Percentiles rank a stretch among this genome's conserved stretches.
Conservation (phyloP, 1,284 basidiomycete genomes). For the Xerocomus amazonicus region DNA sequence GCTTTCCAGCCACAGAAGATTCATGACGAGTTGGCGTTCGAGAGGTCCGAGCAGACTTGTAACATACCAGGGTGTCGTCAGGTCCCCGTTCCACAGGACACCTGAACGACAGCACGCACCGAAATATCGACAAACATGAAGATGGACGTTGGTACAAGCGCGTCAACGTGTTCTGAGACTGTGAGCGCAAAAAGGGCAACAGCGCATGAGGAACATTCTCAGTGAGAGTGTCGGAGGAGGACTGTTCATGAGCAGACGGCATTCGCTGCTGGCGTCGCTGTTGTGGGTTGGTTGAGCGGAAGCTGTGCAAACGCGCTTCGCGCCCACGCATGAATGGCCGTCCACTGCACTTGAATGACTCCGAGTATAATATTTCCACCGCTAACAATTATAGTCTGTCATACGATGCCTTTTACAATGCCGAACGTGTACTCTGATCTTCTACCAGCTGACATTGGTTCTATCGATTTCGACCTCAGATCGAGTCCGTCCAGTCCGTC, state of each 20-base stretch:
- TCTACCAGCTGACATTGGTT: too few species aligned
- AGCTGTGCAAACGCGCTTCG: neutral
- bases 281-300: neutral
- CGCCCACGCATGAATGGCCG: too few species aligned
- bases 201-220: slow-evolving; percentile 51
- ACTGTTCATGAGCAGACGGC: slow-evolving; percentile 23
- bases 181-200: slow-evolving; percentile 82
- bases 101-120: slow-evolving; percentile 40
- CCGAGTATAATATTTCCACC: too few species aligned
- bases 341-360: too few species aligned
- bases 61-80: slow-evolving; percentile 9
- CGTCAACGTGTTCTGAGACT: slow-evolving; percentile 80
- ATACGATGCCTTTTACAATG: too few species aligned
- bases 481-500: too few species aligned
- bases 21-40: slow-evolving; percentile 89
- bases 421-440: too few species aligned
- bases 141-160: slow-evolving; percentile 88
- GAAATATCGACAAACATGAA: slow-evolving; percentile 91
- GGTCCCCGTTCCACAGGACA: slow-evolving; percentile 6
- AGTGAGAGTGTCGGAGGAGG: slow-evolving; percentile 8
- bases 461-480: too few species aligned
- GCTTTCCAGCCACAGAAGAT: slow-evolving; percentile 87
- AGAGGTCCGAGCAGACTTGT: slow-evolving; percentile 79
- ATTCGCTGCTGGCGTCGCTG: slow-evolving; percentile 11
- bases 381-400: too few species aligned